Base-by-base conservation (phyloP, 768 basidiomycete species). In the Dentipellis fragilis region DNA sequence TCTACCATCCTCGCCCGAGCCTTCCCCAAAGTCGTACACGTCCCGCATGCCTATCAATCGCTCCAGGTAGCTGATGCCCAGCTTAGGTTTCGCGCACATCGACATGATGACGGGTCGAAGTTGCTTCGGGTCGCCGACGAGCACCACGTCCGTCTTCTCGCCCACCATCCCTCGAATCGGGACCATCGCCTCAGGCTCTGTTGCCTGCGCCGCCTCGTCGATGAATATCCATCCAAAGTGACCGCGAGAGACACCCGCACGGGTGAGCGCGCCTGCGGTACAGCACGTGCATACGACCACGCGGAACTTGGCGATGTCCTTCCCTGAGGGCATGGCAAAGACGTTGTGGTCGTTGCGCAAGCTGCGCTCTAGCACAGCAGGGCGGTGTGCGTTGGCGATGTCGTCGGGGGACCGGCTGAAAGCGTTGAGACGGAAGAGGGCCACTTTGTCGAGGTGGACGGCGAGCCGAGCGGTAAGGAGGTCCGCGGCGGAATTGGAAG, bases 161-260 rank as follows among this genome's bases (percentile, higher is more conserved):
- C 65, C 65, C 9, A 68, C 68, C 54, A 72, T 61, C 1, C 66
- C 63, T 52, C 60, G 62, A 34, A 74, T 66, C 0, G 71, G 61
- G 3, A 82, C 70, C 74, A 84, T 78, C 9, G 74, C 65, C 58
- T 81, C 78, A 0, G 83, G 81, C 60, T 85, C 83, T 40, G 75
- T 75, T 0, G 77, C 83, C 59, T 85, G 83, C 0, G 81, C 83
- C 3, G 81, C 83, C 57, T 85, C 83, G 59, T 85, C 83, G 39
- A 82, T 68, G 60, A 85, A 79, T 11, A 85, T 78, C 58, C 84
- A 79, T 0, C 66, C 76, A 59, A 79, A 85, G 63, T 82, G 79
- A 0, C 83, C 83, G 14, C 73, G 67, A 23, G 67, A 64, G 21
- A 83, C 39, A 0, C 81, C 81, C 10, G 82, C 59, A 4, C 71